Percentiles rank a stretch among this genome's conserved stretches.
These are phyloP conservation scores for Platanthera guangdongensis DNA, from an alignment of 106 monocot genomes.

Conservation along the genomic window DNA sequence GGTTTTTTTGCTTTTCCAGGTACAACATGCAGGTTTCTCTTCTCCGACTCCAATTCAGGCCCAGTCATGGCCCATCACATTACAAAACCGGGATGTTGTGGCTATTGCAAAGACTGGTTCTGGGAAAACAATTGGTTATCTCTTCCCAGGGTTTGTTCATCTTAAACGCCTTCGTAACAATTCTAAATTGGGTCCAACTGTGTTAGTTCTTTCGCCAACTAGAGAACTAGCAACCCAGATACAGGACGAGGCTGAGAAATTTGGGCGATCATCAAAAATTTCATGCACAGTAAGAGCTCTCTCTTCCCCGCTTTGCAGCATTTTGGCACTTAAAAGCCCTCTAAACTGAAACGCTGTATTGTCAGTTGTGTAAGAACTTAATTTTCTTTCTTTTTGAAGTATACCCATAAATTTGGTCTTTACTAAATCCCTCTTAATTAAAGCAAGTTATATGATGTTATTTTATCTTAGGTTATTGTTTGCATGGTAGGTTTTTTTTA, in stretches of 20 bases:
- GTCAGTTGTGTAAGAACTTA: neutral
- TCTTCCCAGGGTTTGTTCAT: slow-evolving; percentile 79
- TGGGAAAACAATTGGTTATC: slow-evolving; percentile 92
- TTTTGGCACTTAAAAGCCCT: neutral
- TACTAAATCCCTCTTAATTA: neutral
- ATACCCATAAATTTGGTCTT: neutral
- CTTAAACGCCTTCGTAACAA: slow-evolving; percentile 55
- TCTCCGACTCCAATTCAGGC: slow-evolving; percentile 91
- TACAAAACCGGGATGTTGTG: slow-evolving; percentile 68
- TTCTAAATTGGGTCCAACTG: slow-evolving; percentile 69
- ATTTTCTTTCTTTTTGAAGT: neutral
- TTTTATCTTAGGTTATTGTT: neutral
- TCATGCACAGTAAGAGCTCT: slow-evolving; percentile 72
- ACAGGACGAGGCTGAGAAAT: slow-evolving; percentile 70
- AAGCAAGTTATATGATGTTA: neutral
- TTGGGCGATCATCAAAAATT: slow-evolving; percentile 72
- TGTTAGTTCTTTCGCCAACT: slow-evolving; percentile 81
- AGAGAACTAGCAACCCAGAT: slow-evolving; percentile 97
- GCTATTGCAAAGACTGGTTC: slow-evolving; percentile 97
- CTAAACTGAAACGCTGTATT: neutral
- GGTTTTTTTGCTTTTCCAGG: slow-evolving; percentile 42
- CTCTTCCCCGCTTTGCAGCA: neutral
- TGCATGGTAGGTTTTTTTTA: neutral
- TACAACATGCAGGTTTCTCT: slow-evolving; percentile 80
- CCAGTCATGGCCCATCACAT: slow-evolving; percentile 91